Evolutionary conservation across 1,284 basidiomycete genomes (phyloP), one percentile per base, ranked within the genome.

Genomic region (Dichomitus squalens): DNA sequence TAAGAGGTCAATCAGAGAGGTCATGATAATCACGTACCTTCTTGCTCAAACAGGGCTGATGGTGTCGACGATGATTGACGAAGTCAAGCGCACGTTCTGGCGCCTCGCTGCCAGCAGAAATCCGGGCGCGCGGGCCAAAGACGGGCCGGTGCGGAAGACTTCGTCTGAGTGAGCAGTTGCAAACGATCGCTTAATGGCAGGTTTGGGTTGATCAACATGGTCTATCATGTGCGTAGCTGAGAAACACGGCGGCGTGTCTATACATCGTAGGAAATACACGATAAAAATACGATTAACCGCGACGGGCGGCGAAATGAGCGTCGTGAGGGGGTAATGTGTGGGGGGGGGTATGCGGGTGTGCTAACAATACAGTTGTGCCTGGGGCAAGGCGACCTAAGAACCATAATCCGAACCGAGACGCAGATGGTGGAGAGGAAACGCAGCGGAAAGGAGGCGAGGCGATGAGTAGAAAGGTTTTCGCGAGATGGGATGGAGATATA

Each of bases 261-360:
- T 59, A 59, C 57, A 59, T 18, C 29, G 53, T 55, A 53, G 21
- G 7, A 46, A 44, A 60, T 56, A 60, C 57, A 59, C 21, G 53
- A 59, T 57, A 60, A 53, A 51, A 35, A 57, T 55, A 60, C 29
- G 31, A 60, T 57, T 60, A 57, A 50, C 55, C 58, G 57, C 44
- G 44, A 12, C 31, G 29, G 38, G 39, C 57, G 52, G 57, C 55
- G 38, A 35, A 60, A 60, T 27, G 59, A 57, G 55, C 35, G 59
- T 41, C 40, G 52, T 52, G 39, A n/a, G 27, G 31, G 21, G 35
- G 29, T 48, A 52, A 41, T 40, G 52, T 53, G 49, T 34, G 48
- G 25, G n/a, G 34, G 18, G 27, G 58, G 51, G 52, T 56, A 51
- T 56, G 49, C 25, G 47, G 33, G 34, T 34, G 39, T 29, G 55